Evolutionary conservation across 164 flowering plant species (phyloP).

Genomic region (Houttuynia cordata): DNA sequence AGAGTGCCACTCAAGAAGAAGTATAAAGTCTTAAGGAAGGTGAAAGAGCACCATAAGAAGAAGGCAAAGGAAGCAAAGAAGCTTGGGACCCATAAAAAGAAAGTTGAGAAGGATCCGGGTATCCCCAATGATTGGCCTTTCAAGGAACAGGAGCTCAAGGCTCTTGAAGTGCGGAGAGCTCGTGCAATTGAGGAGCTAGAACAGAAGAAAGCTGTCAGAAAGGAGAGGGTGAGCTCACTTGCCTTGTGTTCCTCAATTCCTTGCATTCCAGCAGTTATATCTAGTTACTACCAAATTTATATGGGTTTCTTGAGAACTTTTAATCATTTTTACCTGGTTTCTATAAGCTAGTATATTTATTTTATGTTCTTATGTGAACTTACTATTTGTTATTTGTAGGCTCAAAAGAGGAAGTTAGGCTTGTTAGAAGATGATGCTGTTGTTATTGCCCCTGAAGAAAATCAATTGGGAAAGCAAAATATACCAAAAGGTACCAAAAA

Average conservation of each 20-base stretch:
- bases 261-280: too few relatives aligned
- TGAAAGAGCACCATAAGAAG: too few relatives aligned
- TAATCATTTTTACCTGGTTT: too few relatives aligned
- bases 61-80: constrained; percentile 94
- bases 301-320: too few relatives aligned
- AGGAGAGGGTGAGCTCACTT: constrained; percentile 57
- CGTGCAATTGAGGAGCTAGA: constrained; percentile 69
- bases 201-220: constrained; percentile 83
- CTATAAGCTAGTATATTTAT: too few relatives aligned
- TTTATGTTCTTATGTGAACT: too few relatives aligned
- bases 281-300: too few relatives aligned
- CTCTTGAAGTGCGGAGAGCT: constrained; percentile 77
- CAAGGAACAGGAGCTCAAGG: constrained; percentile 91
- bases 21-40: constrained; percentile 71
- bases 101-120: constrained; percentile 93
- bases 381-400: constrained; percentile 30
- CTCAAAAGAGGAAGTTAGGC: constrained; percentile 74
- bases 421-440: constrained; percentile 41
- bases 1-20: constrained; percentile 73
- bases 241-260: not conserved
- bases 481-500: constrained; percentile 13
- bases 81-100: constrained; percentile 30
- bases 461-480: constrained; percentile 16
- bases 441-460: constrained; percentile 11
- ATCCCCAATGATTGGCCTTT: too few relatives aligned